phyloP scores from a whole-genome alignment of 2,329 filamentous ascomycete genomes.

The Conoideocrella luteorostrata region DNA sequence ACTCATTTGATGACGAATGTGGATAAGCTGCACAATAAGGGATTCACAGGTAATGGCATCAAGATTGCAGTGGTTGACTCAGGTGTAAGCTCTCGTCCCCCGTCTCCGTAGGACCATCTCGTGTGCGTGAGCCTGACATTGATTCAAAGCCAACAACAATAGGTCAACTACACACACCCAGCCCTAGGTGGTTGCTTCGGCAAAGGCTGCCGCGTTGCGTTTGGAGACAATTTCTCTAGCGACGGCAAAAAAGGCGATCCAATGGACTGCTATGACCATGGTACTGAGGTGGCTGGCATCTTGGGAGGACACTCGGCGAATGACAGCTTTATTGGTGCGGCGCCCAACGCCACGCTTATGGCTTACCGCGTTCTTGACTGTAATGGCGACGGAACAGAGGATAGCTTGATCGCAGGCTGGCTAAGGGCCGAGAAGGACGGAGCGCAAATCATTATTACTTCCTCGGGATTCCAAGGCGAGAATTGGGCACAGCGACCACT shows the following conservation, averaged over 20 bases:
- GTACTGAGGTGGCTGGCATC: neutral
- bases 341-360: neutral
- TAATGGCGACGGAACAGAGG: neutral
- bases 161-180: neutral
- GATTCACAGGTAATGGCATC: too few relatives aligned
- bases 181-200: neutral
- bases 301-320: neutral
- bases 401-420: neutral
- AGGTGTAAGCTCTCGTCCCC: too few relatives aligned
- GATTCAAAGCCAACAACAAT: too few relatives aligned
- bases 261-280: neutral
- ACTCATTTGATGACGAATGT: too few relatives aligned
- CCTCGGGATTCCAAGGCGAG: neutral
- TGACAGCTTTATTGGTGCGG: neutral
- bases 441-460: neutral
- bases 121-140: too few relatives aligned
- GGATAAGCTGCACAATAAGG: too few relatives aligned
- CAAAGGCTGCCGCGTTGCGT: neutral
- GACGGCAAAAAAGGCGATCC: neutral
- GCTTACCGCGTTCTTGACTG: neutral
- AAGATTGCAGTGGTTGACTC: too few relatives aligned
- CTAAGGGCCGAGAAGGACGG: neutral
- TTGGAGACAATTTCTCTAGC: neutral
- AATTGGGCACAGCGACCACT: slow-evolving; percentile 1
- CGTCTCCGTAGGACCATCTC: too few relatives aligned